phyloP scores from a whole-genome alignment of 202 grass and related monocot species.

The Bolboschoenoplectus hybrid region DNA sequence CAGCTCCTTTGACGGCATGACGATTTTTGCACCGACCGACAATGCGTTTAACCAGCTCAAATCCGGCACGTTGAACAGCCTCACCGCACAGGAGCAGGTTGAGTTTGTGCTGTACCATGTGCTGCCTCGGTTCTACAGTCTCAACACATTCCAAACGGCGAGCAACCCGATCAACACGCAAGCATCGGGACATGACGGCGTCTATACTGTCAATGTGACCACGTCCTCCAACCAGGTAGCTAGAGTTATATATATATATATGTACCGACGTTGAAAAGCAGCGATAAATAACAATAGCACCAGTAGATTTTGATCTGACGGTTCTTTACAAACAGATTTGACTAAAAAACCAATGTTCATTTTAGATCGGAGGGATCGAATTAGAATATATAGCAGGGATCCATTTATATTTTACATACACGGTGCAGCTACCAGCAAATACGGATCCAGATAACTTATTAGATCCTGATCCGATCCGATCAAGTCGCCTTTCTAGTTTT shows the following conservation, averaged over 20 bases:
- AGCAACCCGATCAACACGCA: slow-evolving; percentile 69
- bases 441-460: no score
- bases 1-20: slow-evolving; percentile 53
- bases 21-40: slow-evolving; percentile 63
- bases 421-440: no score
- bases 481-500: no score
- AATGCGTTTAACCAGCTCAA: slow-evolving; percentile 53
- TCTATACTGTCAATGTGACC: slow-evolving; percentile 61
- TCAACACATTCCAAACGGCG: slow-evolving; percentile 56
- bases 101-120: slow-evolving; percentile 63
- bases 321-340: not conserved
- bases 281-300: no score
- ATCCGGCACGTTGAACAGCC: slow-evolving; percentile 52
- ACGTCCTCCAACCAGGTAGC: slow-evolving; percentile 36
- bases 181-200: slow-evolving; percentile 50
- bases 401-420: no score
- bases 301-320: not conserved
- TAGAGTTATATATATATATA: not conserved
- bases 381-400: not conserved
- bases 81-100: slow-evolving; percentile 53
- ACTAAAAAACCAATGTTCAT: not conserved
- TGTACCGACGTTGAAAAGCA: not conserved
- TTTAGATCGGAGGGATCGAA: not conserved
- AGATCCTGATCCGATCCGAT: no score
- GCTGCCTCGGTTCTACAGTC: slow-evolving; percentile 57